Evolutionary conservation across 257 asterid species (phyloP).

Genomic region (Scutellaria baicalensis): DNA sequence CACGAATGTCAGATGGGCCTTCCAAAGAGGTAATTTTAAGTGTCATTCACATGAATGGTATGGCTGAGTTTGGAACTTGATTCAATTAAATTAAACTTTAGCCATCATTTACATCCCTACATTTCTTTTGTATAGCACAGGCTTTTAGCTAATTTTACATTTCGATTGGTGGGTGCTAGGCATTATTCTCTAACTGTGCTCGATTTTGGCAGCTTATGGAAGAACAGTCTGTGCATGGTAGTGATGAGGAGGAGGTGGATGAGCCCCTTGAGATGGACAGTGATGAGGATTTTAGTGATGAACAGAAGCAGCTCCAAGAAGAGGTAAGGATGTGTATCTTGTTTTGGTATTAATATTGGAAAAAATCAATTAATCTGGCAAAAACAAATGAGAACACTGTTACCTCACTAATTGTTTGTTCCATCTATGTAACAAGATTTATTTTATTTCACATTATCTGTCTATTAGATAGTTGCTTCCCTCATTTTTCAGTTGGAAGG

Average conservation of each 20-base stretch:
- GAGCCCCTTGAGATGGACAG: slow-evolving; percentile 76
- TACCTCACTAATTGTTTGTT: no score
- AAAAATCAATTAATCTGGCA: no score
- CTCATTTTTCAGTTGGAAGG: slow-evolving; percentile 56
- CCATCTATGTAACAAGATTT: no score
- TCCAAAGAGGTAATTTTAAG: slow-evolving; percentile 69
- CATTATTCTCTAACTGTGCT: background rate
- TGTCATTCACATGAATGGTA: background rate
- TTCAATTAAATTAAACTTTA: background rate
- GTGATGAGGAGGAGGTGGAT: slow-evolving; percentile 93
- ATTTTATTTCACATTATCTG: background rate
- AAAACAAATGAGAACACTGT: no score
- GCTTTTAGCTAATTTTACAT: background rate
- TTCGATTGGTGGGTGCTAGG: background rate
- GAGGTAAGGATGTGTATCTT: slow-evolving; percentile 41
- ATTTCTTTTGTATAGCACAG: background rate
- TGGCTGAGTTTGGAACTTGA: background rate
- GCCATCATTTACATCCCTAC: background rate
- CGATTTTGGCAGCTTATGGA: slow-evolving; percentile 65
- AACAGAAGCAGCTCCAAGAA: slow-evolving; percentile 42
- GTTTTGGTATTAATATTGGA: background rate
- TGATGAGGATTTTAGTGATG: slow-evolving; percentile 81
- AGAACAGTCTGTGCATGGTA: slow-evolving; percentile 85
- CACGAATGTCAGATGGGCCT: slow-evolving; percentile 70
- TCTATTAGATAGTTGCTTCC: background rate